A percentile compares a stretch with the other conserved stretches of the same genome.
Evolutionary conservation across 148 eudicot species (phyloP).

Genomic region (Camellia sinensis): DNA sequence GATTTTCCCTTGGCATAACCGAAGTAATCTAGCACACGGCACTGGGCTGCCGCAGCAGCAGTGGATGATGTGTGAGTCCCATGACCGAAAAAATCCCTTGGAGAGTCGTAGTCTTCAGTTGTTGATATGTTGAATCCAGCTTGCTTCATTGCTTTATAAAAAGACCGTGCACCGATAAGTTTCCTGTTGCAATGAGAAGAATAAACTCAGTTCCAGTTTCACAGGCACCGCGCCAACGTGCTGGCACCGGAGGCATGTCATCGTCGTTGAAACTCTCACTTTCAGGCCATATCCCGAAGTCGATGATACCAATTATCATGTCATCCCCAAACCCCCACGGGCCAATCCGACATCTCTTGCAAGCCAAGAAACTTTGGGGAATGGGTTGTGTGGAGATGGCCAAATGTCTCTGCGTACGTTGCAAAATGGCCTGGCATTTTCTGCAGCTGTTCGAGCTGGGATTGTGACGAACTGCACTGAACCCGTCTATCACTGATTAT

Average conservation of each 20-base stretch:
- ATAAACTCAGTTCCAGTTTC: conserved; percentile 28
- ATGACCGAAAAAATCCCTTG: conserved; percentile 41
- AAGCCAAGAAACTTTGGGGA: conserved; percentile 23
- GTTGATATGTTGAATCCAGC: conserved; percentile 5
- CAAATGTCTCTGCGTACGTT: conserved; percentile 1
- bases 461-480: conserved; percentile 21
- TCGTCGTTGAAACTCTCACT: conserved; percentile 40
- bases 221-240: conserved; percentile 46
- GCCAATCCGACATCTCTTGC: conserved; percentile 14
- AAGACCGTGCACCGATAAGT: conserved; percentile 40
- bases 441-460: conserved; percentile 15
- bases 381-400: conserved; percentile 18
- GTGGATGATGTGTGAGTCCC: conserved; percentile 56
- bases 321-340: conserved; percentile 9
- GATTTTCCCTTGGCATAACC: conserved; percentile 40
- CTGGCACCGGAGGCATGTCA: conserved; percentile 30
- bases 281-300: conserved; percentile 52
- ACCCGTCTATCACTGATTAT: conserved; percentile 24
- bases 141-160: conserved; percentile 12
- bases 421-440: conserved; percentile 24
- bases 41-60: conserved; percentile 38
- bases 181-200: conserved; percentile 40
- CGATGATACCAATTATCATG: conserved; percentile 41
- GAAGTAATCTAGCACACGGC: conserved; percentile 21
- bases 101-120: conserved; percentile 24